A percentile compares a stretch with the other conserved stretches of the same genome.
phyloP scores from a whole-genome alignment of 1,284 basidiomycete species.

The Pterulicium gracile region DNA sequence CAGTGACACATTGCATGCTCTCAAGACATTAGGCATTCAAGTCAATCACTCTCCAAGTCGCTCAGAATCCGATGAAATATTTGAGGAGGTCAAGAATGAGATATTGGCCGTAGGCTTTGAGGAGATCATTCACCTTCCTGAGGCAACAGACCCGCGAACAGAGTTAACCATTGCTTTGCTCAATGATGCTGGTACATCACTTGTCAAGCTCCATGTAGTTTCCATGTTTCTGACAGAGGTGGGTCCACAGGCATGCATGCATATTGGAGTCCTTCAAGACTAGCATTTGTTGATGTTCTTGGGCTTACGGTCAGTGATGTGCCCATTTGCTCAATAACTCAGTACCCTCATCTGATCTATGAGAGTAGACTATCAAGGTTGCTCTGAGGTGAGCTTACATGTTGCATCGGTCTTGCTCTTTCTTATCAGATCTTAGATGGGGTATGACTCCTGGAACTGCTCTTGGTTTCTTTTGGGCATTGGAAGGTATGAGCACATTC shows the following conservation, averaged over 20 bases:
- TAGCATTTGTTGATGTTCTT: conserved; percentile 48
- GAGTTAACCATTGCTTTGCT: conserved; percentile 54
- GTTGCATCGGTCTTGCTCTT: conserved; percentile 1
- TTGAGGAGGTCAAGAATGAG: conserved; percentile 59
- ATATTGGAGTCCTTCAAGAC: conserved; percentile 50
- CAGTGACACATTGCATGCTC: conserved; percentile 44
- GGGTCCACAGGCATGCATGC: conserved; percentile 46
- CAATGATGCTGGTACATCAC: conserved; percentile 48
- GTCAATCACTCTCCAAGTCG: conserved; percentile 40
- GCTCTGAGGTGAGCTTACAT: conserved; percentile 36
- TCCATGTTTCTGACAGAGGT: conserved; percentile 7
- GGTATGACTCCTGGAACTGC: conserved; percentile 59
- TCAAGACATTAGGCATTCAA: conserved; percentile 51
- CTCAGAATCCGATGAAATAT: conserved; percentile 46
- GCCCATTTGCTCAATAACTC: background rate
- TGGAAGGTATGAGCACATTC: conserved; percentile 43
- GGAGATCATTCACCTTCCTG: conserved; percentile 50
- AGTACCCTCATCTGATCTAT: too few relatives aligned
- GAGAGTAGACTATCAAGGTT: conserved; percentile 54
- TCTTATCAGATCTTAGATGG: conserved; percentile 29
- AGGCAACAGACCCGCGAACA: conserved; percentile 41
- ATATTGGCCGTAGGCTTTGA: conserved; percentile 59
- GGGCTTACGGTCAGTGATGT: conserved; percentile 46
- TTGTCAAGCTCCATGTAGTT: background rate
- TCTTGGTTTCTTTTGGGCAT: conserved; percentile 60